phyloP scores from a whole-genome alignment of 805 yeast genomes.

The Lachancea nothofagi region DNA sequence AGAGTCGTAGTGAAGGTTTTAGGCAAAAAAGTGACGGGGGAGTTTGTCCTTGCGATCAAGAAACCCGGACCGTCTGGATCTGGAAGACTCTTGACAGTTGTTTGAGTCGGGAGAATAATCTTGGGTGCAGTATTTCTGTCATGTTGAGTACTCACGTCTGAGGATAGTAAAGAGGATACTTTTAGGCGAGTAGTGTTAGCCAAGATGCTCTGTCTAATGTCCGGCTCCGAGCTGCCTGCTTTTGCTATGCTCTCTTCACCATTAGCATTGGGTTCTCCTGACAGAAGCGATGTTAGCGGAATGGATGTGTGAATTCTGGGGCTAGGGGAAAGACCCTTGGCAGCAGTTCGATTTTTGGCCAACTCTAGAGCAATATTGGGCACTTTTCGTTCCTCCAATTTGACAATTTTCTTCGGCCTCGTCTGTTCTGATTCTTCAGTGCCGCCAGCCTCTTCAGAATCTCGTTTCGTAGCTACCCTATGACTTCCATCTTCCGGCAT shows the following conservation, averaged over 20 bases:
- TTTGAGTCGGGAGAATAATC: constrained; percentile 24
- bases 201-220: neutral
- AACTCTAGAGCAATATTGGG: constrained; percentile 32
- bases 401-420: constrained; percentile 6
- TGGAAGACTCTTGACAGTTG: constrained; percentile 8
- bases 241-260: neutral
- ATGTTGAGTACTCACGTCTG: neutral
- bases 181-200: constrained; percentile 11
- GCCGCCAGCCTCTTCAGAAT: neutral
- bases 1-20: neutral
- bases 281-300: constrained; percentile 11
- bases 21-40: constrained; percentile 17
- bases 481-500: neutral
- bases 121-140: constrained; percentile 13
- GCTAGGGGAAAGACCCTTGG: constrained; percentile 14
- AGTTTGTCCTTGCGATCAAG: constrained; percentile 21
- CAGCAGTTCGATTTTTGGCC: constrained; percentile 29
- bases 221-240: constrained; percentile 4
- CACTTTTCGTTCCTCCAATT: constrained; percentile 11
- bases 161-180: constrained; percentile 17
- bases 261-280: constrained; percentile 2
- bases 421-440: constrained; percentile 1
- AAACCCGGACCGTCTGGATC: constrained; percentile 12
- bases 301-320: constrained; percentile 12
- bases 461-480: neutral